phyloP scores from a whole-genome alignment of 2,329 filamentous ascomycete species.

The Aspergillus brasiliensis region DNA sequence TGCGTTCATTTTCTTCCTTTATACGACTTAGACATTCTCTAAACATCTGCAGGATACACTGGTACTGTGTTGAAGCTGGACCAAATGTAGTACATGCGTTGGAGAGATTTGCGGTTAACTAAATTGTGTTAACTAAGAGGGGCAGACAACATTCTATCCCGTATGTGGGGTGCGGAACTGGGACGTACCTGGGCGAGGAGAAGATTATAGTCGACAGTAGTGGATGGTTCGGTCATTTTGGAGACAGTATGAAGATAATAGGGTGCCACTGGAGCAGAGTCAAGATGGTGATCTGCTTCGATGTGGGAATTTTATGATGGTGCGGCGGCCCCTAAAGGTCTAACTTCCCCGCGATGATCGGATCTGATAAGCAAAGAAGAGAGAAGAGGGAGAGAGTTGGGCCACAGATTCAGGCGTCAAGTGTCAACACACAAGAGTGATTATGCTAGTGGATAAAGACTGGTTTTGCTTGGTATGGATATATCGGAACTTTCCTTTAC shows the following conservation, averaged over 20 bases:
- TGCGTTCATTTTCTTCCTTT: conserved; percentile 19
- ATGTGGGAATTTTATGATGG: not conserved
- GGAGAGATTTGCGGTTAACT: conserved; percentile 47
- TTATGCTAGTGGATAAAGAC: not conserved
- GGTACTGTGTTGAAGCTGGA: conserved; percentile 39
- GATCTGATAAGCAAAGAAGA: conserved; percentile 12
- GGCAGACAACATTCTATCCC: not conserved
- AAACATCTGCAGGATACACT: conserved; percentile 39
- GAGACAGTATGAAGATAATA: not conserved
- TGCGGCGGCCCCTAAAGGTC: not conserved
- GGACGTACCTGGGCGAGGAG: conserved; percentile 24
- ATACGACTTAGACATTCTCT: conserved; percentile 36
- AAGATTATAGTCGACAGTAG: conserved; percentile 27
- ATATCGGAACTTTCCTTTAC: not conserved
- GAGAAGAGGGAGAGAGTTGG: not conserved
- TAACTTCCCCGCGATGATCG: conserved; percentile 7
- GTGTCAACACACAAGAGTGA: not conserved
- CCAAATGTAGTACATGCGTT: conserved; percentile 46
- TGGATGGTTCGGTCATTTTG: not conserved
- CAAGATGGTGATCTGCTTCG: too few relatives aligned
- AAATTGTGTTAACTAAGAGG: not conserved
- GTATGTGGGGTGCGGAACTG: not conserved
- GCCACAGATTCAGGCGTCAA: not conserved
- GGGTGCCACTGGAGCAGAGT: not conserved
- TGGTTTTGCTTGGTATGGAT: not conserved